Evolutionary conservation across 495 filamentous ascomycete species (phyloP).

Genomic region (Melanomma pulvis-pyrius): DNA sequence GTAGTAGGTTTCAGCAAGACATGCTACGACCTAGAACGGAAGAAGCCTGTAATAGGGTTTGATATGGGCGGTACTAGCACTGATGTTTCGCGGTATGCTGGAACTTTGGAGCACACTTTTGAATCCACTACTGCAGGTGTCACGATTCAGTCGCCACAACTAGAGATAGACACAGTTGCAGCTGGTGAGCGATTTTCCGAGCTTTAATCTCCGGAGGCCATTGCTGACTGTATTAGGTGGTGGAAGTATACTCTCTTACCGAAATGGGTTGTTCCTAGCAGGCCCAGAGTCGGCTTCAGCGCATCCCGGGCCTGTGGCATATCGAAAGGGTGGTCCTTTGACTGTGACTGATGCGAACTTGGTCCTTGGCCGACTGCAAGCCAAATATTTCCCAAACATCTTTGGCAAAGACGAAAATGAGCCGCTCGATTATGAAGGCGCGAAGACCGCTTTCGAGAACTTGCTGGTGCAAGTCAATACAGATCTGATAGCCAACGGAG

Average conservation of each 20-base stretch:
- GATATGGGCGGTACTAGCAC: slow-evolving; percentile 47
- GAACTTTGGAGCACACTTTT: slow-evolving; percentile 42
- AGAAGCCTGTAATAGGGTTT: slow-evolving; percentile 43
- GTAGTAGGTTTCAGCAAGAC: slow-evolving; percentile 47
- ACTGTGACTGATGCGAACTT: slow-evolving; percentile 29
- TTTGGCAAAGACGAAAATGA: slow-evolving; percentile 23
- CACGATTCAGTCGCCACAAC: slow-evolving; percentile 44
- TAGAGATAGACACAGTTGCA: slow-evolving; percentile 49
- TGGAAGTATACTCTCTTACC: slow-evolving; percentile 14
- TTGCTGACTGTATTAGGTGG: slow-evolving; percentile 8
- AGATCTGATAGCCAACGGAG: slow-evolving; percentile 3
- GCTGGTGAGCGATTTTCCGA: slow-evolving; percentile 25
- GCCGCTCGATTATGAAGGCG: slow-evolving; percentile 15
- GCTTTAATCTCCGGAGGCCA: background rate
- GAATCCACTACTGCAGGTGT: slow-evolving; percentile 44
- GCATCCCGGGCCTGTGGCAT: slow-evolving; percentile 22
- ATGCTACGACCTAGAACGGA: slow-evolving; percentile 39
- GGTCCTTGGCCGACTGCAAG: slow-evolving; percentile 15
- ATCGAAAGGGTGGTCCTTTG: slow-evolving; percentile 28
- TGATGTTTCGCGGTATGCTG: slow-evolving; percentile 44
- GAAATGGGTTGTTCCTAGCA: slow-evolving; percentile 22
- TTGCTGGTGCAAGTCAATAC: slow-evolving; percentile 9
- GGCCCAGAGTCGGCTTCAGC: slow-evolving; percentile 24
- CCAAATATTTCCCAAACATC: slow-evolving; percentile 26
- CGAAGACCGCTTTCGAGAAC: background rate